Evolutionary conservation across 2,329 filamentous ascomycete genomes (phyloP).

Genomic region (Dothideomycetidae sp.): DNA sequence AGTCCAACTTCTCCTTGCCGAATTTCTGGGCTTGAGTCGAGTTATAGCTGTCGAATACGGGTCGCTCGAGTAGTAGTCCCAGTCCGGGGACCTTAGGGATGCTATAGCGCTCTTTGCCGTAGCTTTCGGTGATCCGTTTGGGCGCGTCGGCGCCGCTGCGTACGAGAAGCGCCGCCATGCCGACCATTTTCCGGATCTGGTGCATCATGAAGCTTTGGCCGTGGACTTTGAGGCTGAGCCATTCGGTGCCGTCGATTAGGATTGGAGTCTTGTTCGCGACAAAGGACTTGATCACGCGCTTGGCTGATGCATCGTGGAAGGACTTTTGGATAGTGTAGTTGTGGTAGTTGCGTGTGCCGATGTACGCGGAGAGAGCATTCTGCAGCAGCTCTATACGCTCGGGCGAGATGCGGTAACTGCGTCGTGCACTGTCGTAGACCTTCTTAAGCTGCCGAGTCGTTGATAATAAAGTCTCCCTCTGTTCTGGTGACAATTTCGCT

Average conservation of each 20-base stretch:
- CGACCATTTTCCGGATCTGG: slow-evolving; percentile 98
- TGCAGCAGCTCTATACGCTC: slow-evolving; percentile 62
- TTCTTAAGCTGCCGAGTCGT: slow-evolving; percentile 50
- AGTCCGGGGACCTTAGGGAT: slow-evolving; percentile 91
- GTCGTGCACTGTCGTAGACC: slow-evolving; percentile 70
- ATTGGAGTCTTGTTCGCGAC: slow-evolving; percentile 53
- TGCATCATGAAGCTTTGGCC: slow-evolving; percentile 99
- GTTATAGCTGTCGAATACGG: slow-evolving; percentile 87
- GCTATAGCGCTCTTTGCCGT: slow-evolving; percentile 55
- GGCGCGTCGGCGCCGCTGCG: slow-evolving; percentile 62
- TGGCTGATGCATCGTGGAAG: slow-evolving; percentile 66
- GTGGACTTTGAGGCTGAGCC: slow-evolving; percentile 90
- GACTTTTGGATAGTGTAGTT: slow-evolving; percentile 94
- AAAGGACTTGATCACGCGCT: slow-evolving; percentile 88
- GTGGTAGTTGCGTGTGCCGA: slow-evolving; percentile 84
- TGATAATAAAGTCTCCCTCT: slow-evolving; percentile 23
- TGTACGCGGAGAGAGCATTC: slow-evolving; percentile 56
- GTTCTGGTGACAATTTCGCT: slow-evolving; percentile 7
- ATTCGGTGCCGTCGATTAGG: slow-evolving; percentile 51
- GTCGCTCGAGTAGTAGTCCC: slow-evolving; percentile 74
- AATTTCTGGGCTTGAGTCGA: slow-evolving; percentile 49
- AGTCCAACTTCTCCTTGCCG: slow-evolving; percentile 58
- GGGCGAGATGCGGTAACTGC: slow-evolving; percentile 65
- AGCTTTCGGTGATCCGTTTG: slow-evolving; percentile 58
- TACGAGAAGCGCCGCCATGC: slow-evolving; percentile 72